Conservation (phyloP, 768 basidiomycete species). For the Collybiopsis luxurians region DNA sequence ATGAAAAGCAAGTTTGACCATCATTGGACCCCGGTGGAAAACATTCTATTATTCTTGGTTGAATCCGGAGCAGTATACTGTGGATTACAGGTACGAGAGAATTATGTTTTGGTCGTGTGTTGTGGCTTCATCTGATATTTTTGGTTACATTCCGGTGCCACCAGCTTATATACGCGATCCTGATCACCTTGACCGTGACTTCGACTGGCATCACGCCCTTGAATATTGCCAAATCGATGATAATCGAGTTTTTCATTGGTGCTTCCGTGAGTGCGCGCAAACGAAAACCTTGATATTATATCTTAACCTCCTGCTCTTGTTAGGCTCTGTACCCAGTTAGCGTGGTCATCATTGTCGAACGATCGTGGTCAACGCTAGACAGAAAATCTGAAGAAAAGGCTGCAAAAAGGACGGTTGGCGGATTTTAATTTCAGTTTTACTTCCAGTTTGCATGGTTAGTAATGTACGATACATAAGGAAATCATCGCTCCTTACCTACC, state of each 20-base stretch:
- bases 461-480: no score
- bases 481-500: no score
- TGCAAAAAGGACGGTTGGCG: no score
- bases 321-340: neutral
- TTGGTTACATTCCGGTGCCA: no score
- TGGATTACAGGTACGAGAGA: neutral
- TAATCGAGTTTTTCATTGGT: neutral
- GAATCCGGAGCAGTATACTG: neutral
- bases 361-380: neutral
- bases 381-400: no score
- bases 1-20: neutral
- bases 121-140: no score
- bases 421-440: no score
- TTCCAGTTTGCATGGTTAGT: no score
- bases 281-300: neutral
- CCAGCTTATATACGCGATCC: neutral
- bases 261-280: neutral
- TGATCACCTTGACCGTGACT: neutral
- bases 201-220: neutral
- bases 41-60: neutral
- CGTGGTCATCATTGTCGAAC: neutral
- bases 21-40: neutral
- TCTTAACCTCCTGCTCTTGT: no score
- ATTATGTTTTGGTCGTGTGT: no score
- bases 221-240: neutral